Conservation (phyloP, 495 filamentous ascomycete genomes). For the Polyplosphaeria fusca region DNA sequence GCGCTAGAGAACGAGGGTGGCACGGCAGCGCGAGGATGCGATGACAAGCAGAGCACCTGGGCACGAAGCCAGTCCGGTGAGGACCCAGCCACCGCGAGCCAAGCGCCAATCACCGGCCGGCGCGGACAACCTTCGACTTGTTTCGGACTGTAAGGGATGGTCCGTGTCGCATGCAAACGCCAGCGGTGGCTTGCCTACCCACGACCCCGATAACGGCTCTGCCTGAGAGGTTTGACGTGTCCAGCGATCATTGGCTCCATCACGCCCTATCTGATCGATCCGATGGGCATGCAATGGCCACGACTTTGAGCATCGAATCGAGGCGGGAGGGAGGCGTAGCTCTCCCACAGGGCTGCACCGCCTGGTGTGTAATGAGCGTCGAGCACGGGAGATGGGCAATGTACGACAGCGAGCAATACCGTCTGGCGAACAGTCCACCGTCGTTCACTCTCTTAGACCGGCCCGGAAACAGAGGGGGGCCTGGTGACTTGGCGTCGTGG, state of each 20-base stretch:
- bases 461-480: background rate
- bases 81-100: constrained; percentile 1
- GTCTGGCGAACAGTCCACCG: background rate
- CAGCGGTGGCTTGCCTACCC: constrained; percentile 23
- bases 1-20: constrained; percentile 29
- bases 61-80: constrained; percentile 10
- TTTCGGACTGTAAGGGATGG: constrained; percentile 33
- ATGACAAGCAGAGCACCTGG: constrained; percentile 24
- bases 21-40: constrained; percentile 16
- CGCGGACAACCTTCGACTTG: background rate
- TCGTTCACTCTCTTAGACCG: background rate
- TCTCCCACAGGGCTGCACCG: background rate
- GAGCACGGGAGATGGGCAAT: background rate
- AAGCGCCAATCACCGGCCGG: constrained; percentile 11
- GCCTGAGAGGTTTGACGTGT: constrained; percentile 28
- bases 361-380: background rate
- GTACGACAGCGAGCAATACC: constrained; percentile 10
- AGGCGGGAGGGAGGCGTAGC: no score
- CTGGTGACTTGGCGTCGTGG: constrained; percentile 7
- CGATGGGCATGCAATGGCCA: constrained; percentile 11
- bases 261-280: constrained; percentile 27
- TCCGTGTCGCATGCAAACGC: constrained; percentile 32
- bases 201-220: constrained; percentile 33
- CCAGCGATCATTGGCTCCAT: constrained; percentile 26
- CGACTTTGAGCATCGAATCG: no score